These are phyloP conservation scores for Pseudogymnoascus sp. DNA, from an alignment of 2,329 filamentous ascomycete genomes.

Conservation along the genomic window DNA sequence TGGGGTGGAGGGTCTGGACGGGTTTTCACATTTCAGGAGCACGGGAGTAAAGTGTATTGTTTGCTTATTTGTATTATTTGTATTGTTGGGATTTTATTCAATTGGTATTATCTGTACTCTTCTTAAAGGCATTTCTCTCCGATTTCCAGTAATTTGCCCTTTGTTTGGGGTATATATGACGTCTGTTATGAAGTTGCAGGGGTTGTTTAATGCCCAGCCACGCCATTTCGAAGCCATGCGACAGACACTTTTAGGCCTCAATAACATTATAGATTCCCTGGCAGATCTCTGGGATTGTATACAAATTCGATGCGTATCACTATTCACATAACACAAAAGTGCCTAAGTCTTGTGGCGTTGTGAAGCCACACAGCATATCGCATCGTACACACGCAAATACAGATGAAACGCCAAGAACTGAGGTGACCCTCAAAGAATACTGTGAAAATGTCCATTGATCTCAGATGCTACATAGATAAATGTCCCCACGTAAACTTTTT, in stretches of 20 bases:
- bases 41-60: neutral
- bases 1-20: neutral
- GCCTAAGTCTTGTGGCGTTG: neutral
- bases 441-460: constrained; percentile 4
- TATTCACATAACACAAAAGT: neutral
- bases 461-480: neutral
- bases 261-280: neutral
- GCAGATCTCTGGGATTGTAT: neutral
- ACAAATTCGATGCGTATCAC: neutral
- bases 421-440: neutral
- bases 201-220: neutral
- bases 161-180: neutral
- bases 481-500: neutral
- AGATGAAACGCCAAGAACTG: neutral
- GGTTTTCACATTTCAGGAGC: neutral
- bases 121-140: neutral
- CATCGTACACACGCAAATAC: neutral
- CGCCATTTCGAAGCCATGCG: neutral
- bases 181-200: neutral
- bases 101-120: neutral
- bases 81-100: neutral
- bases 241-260: neutral
- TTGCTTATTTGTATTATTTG: neutral
- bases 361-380: neutral
- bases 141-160: neutral